These are phyloP conservation scores for Alloascoidea hylecoeti DNA, from an alignment of 805 yeast species.

Conservation along the genomic window DNA sequence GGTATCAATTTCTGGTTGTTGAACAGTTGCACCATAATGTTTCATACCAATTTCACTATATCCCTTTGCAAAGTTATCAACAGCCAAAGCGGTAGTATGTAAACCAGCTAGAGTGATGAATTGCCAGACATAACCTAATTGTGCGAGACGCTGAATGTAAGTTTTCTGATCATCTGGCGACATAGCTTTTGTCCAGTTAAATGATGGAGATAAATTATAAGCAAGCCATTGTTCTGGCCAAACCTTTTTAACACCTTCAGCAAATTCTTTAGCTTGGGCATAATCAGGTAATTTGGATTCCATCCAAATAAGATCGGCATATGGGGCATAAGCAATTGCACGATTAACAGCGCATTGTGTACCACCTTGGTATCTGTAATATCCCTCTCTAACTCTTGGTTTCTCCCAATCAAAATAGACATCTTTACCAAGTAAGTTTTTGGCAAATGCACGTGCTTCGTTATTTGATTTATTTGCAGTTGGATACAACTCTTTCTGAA, in stretches of 20 bases:
- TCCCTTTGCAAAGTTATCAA: conserved; percentile 69
- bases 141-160: conserved; percentile 73
- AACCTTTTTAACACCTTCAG: conserved; percentile 72
- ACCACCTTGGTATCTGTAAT: conserved; percentile 92
- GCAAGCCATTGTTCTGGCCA: conserved; percentile 93
- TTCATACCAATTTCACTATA: conserved; percentile 82
- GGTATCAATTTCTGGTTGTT: conserved; percentile 72
- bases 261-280: conserved; percentile 87
- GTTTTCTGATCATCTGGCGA: conserved; percentile 75
- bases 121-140: conserved; percentile 94
- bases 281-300: conserved; percentile 92
- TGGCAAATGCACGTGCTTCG: conserved; percentile 70
- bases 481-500: conserved; percentile 26
- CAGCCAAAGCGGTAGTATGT: conserved; percentile 89
- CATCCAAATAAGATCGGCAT: conserved; percentile 96
- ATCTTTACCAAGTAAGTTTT: conserved; percentile 64
- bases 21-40: conserved; percentile 85
- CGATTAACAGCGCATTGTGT: conserved; percentile 96
- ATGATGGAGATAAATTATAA: conserved; percentile 91
- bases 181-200: conserved; percentile 97
- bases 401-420: conserved; percentile 90
- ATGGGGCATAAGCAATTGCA: conserved; percentile 90
- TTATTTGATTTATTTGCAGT: conserved; percentile 37
- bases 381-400: conserved; percentile 92
- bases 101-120: conserved; percentile 95